phyloP scores from a whole-genome alignment of 208 protist genomes.

The Leishmania aethiopica region DNA sequence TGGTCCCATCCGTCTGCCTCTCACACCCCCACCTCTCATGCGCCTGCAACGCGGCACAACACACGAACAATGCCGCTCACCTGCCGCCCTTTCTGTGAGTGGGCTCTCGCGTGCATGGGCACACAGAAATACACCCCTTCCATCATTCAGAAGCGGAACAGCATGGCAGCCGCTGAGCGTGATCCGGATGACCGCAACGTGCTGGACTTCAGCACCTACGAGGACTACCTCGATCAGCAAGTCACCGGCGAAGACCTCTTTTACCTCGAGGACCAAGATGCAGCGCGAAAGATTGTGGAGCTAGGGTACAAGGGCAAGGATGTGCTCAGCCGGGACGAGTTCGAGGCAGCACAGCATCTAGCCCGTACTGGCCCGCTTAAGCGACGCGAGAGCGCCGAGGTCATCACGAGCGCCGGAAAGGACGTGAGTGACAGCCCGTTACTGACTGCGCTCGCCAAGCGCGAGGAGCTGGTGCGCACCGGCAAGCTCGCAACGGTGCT shows the following conservation, averaged over 20 bases:
- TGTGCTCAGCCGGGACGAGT: constrained; percentile 90
- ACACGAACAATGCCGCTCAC: not conserved
- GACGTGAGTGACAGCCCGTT: constrained; percentile 84
- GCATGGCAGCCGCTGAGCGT: constrained; percentile 20
- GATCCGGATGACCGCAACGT: constrained; percentile 76
- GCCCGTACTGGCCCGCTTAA: constrained; percentile 79
- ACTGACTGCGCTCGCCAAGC: constrained; percentile 93
- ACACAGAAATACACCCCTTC: not conserved
- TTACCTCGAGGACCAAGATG: constrained; percentile 93
- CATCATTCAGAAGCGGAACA: not conserved
- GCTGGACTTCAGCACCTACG: constrained; percentile 86
- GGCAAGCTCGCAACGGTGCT: constrained; percentile 97
- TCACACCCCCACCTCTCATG: not conserved
- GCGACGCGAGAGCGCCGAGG: constrained; percentile 83
- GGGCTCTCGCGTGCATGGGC: not conserved
- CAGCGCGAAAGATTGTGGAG: constrained; percentile 96
- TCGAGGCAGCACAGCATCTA: constrained; percentile 82
- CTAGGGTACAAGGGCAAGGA: constrained; percentile 96
- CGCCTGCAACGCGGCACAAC: not conserved
- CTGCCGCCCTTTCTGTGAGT: not conserved
- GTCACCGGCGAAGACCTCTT: constrained; percentile 89
- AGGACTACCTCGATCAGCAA: constrained; percentile 93
- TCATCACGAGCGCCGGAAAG: constrained; percentile 86
- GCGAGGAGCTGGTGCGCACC: constrained; percentile 96
- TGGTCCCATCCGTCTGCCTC: not conserved